Percentiles rank a stretch among this genome's conserved stretches.
Conservation (phyloP, 2,329 filamentous ascomycete species). For the Fusarium sp. region DNA sequence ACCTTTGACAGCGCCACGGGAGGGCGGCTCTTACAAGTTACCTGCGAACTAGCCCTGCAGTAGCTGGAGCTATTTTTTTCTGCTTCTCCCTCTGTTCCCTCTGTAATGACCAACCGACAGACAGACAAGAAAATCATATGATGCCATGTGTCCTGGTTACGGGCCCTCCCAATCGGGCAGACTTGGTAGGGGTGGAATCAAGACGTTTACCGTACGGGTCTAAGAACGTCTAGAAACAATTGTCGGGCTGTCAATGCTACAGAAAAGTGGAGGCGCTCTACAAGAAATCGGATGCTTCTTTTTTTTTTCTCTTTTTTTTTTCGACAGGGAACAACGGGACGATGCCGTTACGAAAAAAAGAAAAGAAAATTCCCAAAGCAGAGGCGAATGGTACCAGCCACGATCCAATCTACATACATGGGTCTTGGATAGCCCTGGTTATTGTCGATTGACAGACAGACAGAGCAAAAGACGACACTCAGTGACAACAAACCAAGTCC, state of each 20-base stretch:
- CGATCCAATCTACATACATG: constrained; percentile 21
- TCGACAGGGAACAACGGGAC: constrained; percentile 23
- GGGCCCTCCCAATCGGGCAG: constrained; percentile 43
- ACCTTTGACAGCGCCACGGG: constrained; percentile 30
- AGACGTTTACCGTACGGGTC: constrained; percentile 21
- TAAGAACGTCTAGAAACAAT: constrained; percentile 38
- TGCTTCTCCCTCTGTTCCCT: neutral
- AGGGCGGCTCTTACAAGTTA: constrained; percentile 37
- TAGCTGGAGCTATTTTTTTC: constrained; percentile 18
- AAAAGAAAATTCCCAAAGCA: constrained; percentile 5
- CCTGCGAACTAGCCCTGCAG: constrained; percentile 22
- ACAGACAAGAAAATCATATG: constrained; percentile 44
- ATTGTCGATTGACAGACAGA: neutral
- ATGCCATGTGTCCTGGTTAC: constrained; percentile 44
- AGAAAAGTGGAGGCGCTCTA: constrained; percentile 16
- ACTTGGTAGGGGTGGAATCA: constrained; percentile 28
- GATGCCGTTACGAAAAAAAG: constrained; percentile 12
- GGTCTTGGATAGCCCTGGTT: neutral
- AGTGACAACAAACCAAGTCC: neutral
- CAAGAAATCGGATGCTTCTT: constrained; percentile 35
- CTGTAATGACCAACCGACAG: constrained; percentile 11
- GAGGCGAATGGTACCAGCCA: constrained; percentile 13
- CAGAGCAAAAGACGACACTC: neutral
- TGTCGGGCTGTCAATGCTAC: constrained; percentile 10
- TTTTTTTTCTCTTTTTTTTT: neutral